phyloP scores from a whole-genome alignment of 2,329 filamentous ascomycete species.

The Colletotrichum godetiae region DNA sequence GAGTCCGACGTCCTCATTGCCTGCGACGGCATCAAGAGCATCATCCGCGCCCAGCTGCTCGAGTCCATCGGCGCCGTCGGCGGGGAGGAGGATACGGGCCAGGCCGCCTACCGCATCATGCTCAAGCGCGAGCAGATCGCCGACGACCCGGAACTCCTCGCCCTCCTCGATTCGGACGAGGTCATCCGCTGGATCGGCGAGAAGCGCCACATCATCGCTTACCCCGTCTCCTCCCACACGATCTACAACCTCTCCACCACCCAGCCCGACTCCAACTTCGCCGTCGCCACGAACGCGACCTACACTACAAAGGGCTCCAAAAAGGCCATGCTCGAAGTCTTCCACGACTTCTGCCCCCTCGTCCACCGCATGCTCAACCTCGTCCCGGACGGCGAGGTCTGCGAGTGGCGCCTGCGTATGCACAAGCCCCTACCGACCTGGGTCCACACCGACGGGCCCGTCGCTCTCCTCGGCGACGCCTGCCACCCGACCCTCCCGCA shows the following conservation, averaged over 20 bases:
- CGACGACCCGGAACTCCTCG: constrained; percentile 73
- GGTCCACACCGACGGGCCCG: constrained; percentile 60
- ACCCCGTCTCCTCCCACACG: constrained; percentile 75
- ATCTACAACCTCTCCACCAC: constrained; percentile 74
- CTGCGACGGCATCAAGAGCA: constrained; percentile 67
- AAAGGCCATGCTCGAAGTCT: constrained; percentile 70
- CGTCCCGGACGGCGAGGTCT: constrained; percentile 71
- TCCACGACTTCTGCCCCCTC: constrained; percentile 69
- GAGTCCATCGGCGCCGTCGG: constrained; percentile 60
- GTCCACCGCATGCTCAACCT: constrained; percentile 69
- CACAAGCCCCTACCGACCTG: constrained; percentile 68
- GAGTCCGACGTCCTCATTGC: constrained; percentile 65
- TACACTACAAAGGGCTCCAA: constrained; percentile 75
- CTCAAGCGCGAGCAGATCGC: constrained; percentile 75
- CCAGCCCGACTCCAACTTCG: constrained; percentile 71
- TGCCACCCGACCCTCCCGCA: constrained; percentile 77
- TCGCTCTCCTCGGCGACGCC: constrained; percentile 71
- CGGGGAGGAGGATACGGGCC: constrained; percentile 75
- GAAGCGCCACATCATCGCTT: constrained; percentile 81
- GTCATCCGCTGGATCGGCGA: constrained; percentile 83
- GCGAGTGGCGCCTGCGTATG: constrained; percentile 73
- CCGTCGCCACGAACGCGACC: constrained; percentile 65
- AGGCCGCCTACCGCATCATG: constrained; percentile 85
- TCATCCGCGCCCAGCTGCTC: constrained; percentile 64
- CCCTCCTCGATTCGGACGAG: constrained; percentile 73